Evolutionary conservation across 2,329 filamentous ascomycete species (phyloP), one percentile per base, ranked within the genome.

Genomic region (Trichoderma sp.): DNA sequence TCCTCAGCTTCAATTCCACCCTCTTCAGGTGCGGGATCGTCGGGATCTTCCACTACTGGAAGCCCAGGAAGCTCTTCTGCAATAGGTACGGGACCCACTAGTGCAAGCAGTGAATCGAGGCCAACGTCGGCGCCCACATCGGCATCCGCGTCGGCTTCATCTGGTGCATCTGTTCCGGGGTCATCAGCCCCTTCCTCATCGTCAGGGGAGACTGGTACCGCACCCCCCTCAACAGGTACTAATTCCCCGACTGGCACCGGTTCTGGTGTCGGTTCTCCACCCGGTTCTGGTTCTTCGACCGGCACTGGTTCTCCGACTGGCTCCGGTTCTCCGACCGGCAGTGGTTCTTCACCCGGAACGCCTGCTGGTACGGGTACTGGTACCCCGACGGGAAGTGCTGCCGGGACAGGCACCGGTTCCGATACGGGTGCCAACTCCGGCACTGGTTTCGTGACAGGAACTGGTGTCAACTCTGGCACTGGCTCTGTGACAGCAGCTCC

Each of bases 61-160:
- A 24, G 32, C 49, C 28, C 34, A 39, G 39, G 54, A 46, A 49
- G 43, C 54, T 66, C 63, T 66, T 59, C 64, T 59, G 37, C 30
- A 51, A 49, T 30, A 59, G 64, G 54, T 56, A 66, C 63, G 63
- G 18, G 37, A 58, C 18, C 63, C 39, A 56, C 34, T 66, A 58
- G 51, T 46, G 52, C 52, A n/a, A 49, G 37, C 28, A 49, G 63
- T 58, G 52, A 58, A 51, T 37, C 64, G 54, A 55, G 54, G 61
- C 56, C 61, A 34, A n/a, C 39, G 21, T 59, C 63, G 30, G 63
- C 39, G 28, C 43, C 63, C 8, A 39, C 46, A 10, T 54, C 61
- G 51, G 61, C 46, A 21, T 54, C 56, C 1, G 39, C 59, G 16
- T 54, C 64, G n/a, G 39, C 52, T 28, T 66, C 64, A 21, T 32